A percentile compares a stretch with the other conserved stretches of the same genome.
Conservation (phyloP, 345 rosid genomes). For the Eutrema yunnanense region DNA sequence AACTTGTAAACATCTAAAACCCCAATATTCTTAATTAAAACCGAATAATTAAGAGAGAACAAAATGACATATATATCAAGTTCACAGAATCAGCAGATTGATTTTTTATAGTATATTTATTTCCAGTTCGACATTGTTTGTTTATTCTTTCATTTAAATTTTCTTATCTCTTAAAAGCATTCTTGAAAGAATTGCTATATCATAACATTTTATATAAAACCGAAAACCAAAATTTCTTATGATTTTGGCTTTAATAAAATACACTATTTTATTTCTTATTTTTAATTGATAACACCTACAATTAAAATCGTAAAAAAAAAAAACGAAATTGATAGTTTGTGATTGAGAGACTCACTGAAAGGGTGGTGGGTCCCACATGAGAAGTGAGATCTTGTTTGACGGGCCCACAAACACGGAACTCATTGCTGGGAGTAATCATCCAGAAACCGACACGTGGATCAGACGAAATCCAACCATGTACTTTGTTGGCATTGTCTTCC, state of each 20-base stretch:
- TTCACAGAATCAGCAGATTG: neutral
- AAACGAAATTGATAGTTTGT: too few species aligned
- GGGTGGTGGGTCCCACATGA: conserved; percentile 66
- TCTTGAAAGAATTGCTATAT: neutral
- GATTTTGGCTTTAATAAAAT: too few species aligned
- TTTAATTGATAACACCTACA: neutral
- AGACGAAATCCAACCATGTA: conserved; percentile 76
- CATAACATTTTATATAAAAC: neutral
- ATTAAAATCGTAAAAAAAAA: too few species aligned
- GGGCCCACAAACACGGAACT: conserved; percentile 67
- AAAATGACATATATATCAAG: neutral
- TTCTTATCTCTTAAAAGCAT: neutral
- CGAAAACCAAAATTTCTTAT: too few species aligned
- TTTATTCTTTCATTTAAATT: neutral
- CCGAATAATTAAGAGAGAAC: neutral
- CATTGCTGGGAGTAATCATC: conserved; percentile 80
- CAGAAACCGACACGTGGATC: conserved; percentile 65
- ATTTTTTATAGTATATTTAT: neutral
- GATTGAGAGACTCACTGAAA: conserved; percentile 40
- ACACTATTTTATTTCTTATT: too few species aligned
- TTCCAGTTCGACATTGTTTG: neutral
- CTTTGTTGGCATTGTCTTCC: conserved; percentile 48
- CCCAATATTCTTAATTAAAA: neutral
- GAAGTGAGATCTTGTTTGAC: conserved; percentile 81
- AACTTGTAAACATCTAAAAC: conserved; percentile 81